These are phyloP conservation scores for Macrolepiota dolichaula DNA, from an alignment of 768 basidiomycete genomes.

Conservation along the genomic window DNA sequence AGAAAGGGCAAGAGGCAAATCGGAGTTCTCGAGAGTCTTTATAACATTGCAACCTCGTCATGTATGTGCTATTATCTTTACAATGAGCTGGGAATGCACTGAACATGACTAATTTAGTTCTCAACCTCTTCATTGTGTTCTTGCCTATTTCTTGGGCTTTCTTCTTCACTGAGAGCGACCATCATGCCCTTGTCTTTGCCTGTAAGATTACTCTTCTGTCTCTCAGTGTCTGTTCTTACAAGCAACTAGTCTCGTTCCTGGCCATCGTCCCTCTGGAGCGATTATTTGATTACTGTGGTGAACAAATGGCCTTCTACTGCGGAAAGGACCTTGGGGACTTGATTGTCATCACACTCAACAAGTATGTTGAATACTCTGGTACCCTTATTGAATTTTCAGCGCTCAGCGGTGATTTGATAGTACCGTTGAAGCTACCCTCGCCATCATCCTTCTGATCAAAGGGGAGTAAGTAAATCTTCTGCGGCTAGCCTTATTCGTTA, in stretches of 20 bases:
- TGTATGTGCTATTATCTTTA: conserved; percentile 33
- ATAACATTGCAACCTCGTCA: conserved; percentile 46
- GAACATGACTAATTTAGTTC: conserved; percentile 36
- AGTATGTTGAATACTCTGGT: conserved; percentile 37
- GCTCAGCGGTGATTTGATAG: conserved; percentile 26
- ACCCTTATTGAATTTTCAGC: background rate
- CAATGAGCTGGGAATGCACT: background rate
- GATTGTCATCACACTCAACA: conserved; percentile 61
- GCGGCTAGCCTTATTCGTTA: background rate
- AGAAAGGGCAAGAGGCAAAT: conserved; percentile 43
- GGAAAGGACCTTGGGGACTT: conserved; percentile 67
- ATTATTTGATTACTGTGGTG: conserved; percentile 63
- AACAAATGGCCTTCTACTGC: conserved; percentile 52
- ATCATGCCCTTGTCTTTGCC: conserved; percentile 39
- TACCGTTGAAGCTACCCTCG: conserved; percentile 68
- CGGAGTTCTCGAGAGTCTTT: conserved; percentile 40
- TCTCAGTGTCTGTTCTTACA: background rate
- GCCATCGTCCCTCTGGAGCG: conserved; percentile 64
- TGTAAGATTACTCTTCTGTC: conserved; percentile 23
- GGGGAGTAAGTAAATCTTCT: conserved; percentile 55
- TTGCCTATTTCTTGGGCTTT: conserved; percentile 61
- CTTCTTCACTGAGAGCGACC: conserved; percentile 42
- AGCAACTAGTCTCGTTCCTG: conserved; percentile 53
- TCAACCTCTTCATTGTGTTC: conserved; percentile 55
- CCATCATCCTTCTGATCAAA: conserved; percentile 63